These are phyloP conservation scores for Paraurostyla sp. DNA, from an alignment of 73 alveolate genomes.

Conservation along the genomic window DNA sequence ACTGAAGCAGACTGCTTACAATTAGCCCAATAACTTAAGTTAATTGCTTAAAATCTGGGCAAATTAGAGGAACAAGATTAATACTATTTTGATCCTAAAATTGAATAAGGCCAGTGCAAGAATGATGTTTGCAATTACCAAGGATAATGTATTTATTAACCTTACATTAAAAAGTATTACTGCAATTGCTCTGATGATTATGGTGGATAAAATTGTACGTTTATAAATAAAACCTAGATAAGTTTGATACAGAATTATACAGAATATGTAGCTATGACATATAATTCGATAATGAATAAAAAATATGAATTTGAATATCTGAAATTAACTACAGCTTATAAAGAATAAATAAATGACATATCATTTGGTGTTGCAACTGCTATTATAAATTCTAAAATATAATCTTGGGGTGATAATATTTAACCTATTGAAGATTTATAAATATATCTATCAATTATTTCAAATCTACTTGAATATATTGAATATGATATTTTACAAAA, in stretches of 20 bases:
- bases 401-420: not conserved
- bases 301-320: not conserved
- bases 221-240: not conserved
- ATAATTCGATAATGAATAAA: not conserved
- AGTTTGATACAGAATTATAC: not conserved
- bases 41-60: not conserved
- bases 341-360: not conserved
- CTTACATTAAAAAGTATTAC: slow-evolving; percentile 8
- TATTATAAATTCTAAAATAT: not conserved
- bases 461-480: slow-evolving; percentile 11
- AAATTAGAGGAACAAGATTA: not conserved
- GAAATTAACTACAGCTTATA: not conserved
- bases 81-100: slow-evolving; percentile 12
- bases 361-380: not conserved
- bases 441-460: not conserved
- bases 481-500: not conserved
- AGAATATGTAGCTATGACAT: not conserved
- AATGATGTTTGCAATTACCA: not conserved
- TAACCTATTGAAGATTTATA: not conserved
- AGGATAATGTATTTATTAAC: not conserved
- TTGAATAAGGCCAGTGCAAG: not conserved
- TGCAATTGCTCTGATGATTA: not conserved
- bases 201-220: slow-evolving; percentile 33
- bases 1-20: not conserved
- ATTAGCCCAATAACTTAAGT: not conserved